These are phyloP conservation scores for Conticribra guillardii DNA, from an alignment of 108 stramenopile species.

Conservation along the genomic window DNA sequence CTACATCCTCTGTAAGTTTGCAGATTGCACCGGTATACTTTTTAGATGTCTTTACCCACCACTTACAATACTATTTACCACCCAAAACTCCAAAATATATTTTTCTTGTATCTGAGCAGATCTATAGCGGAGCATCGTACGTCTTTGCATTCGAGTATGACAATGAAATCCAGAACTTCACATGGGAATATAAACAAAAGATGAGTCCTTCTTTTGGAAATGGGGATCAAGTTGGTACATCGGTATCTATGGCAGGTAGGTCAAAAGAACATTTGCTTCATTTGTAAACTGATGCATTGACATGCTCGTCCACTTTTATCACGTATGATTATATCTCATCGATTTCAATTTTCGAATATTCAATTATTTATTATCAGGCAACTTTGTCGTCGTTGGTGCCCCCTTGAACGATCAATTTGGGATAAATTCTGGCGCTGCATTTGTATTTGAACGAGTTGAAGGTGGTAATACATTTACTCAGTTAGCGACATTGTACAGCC, in stretches of 20 bases:
- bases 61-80: too few species aligned
- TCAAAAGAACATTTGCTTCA: too few species aligned
- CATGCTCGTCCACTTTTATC: too few species aligned
- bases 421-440: background rate
- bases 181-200: slow-evolving; percentile 14
- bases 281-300: too few species aligned
- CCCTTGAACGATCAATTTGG: slow-evolving; percentile 19
- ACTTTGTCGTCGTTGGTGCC: slow-evolving; percentile 12
- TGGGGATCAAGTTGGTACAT: slow-evolving; percentile 14
- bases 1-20: too few species aligned
- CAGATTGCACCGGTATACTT: too few species aligned
- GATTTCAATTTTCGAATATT: too few species aligned
- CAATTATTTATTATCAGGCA: too few species aligned
- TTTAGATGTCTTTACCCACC: too few species aligned
- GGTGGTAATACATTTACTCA: slow-evolving; percentile 18
- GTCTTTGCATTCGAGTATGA: slow-evolving; percentile 7
- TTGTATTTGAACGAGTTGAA: slow-evolving; percentile 1
- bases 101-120: too few species aligned
- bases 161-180: background rate
- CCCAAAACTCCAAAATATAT: too few species aligned
- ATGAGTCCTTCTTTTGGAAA: slow-evolving; percentile 6
- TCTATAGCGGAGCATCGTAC: slow-evolving; percentile 16
- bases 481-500: background rate
- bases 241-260: background rate
- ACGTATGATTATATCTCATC: too few species aligned